Conservation (phyloP, 768 basidiomycete species). For the Hebeloma cylindrosporum region DNA sequence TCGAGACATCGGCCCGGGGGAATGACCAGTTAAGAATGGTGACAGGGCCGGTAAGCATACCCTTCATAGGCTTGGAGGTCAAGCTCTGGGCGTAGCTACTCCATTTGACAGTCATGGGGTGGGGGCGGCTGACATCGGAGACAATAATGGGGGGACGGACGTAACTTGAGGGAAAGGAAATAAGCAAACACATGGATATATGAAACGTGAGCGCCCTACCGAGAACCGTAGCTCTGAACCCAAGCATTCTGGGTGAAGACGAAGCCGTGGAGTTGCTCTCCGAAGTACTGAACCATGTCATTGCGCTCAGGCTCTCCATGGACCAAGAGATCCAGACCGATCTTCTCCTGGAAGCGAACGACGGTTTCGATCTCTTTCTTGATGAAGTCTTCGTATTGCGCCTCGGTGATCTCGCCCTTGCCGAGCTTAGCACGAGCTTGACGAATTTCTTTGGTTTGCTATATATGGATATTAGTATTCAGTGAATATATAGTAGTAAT, state of each 20-base stretch:
- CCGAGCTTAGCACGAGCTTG: slow-evolving; percentile 91
- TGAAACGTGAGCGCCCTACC: slow-evolving; percentile 39
- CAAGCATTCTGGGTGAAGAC: slow-evolving; percentile 98
- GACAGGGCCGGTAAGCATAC: slow-evolving; percentile 98
- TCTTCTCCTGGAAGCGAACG: slow-evolving; percentile 95
- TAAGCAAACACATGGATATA: slow-evolving; percentile 7
- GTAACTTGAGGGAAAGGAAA: slow-evolving; percentile 50
- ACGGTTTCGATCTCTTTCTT: slow-evolving; percentile 94
- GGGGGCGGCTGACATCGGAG: slow-evolving; percentile 92
- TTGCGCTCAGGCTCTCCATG: slow-evolving; percentile 99
- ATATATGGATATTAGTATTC: slow-evolving; percentile 18
- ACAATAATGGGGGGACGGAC: slow-evolving; percentile 99
- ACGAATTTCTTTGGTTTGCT: slow-evolving; percentile 99
- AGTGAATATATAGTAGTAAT: not conserved
- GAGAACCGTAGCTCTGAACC: slow-evolving; percentile 99
- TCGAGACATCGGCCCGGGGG: slow-evolving; percentile 97
- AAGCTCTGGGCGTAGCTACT: slow-evolving; percentile 94
- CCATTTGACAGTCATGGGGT: slow-evolving; percentile 96
- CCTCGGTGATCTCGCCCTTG: slow-evolving; percentile 85
- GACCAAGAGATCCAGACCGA: slow-evolving; percentile 94
- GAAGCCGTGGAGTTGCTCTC: slow-evolving; percentile 92
- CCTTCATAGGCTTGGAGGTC: slow-evolving; percentile 96
- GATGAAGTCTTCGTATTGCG: slow-evolving; percentile 95
- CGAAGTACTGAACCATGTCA: slow-evolving; percentile 99
- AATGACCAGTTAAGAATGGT: slow-evolving; percentile 99